These are phyloP conservation scores for Xylaria sp. DNA, from an alignment of 2,329 filamentous ascomycete genomes.

Conservation along the genomic window DNA sequence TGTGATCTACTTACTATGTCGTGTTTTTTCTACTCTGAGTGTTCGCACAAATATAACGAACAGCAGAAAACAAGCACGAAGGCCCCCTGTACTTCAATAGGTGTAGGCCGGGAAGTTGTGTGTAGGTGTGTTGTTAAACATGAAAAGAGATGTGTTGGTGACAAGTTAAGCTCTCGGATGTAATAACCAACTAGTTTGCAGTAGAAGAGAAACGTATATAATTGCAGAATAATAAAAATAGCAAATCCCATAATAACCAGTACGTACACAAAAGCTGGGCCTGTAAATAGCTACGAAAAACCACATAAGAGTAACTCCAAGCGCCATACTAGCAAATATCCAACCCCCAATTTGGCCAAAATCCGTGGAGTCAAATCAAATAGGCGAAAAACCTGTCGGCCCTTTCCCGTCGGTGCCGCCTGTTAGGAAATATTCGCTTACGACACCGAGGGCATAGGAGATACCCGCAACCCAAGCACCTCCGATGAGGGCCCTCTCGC, in stretches of 20 bases:
- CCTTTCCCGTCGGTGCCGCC: constrained; percentile 58
- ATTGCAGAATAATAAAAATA: neutral
- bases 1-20: too few relatives aligned
- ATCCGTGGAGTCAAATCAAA: constrained; percentile 5
- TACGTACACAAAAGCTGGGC: constrained; percentile 10
- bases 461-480: constrained; percentile 65
- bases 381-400: constrained; percentile 48
- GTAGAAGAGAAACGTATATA: constrained; percentile 15
- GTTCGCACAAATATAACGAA: neutral
- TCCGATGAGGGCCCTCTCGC: constrained; percentile 63
- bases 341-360: constrained; percentile 1
- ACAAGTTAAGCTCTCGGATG: neutral
- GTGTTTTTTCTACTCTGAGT: neutral
- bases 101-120: neutral
- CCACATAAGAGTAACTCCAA: constrained; percentile 5
- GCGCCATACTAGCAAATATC: constrained; percentile 25
- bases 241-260: neutral
- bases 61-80: neutral
- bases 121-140: neutral
- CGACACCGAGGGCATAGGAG: constrained; percentile 68
- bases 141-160: neutral
- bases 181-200: constrained; percentile 15
- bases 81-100: neutral
- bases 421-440: constrained; percentile 67
- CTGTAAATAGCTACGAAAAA: neutral